Conservation (phyloP, 2,329 filamentous ascomycete genomes). For the Colletotrichum sp. region DNA sequence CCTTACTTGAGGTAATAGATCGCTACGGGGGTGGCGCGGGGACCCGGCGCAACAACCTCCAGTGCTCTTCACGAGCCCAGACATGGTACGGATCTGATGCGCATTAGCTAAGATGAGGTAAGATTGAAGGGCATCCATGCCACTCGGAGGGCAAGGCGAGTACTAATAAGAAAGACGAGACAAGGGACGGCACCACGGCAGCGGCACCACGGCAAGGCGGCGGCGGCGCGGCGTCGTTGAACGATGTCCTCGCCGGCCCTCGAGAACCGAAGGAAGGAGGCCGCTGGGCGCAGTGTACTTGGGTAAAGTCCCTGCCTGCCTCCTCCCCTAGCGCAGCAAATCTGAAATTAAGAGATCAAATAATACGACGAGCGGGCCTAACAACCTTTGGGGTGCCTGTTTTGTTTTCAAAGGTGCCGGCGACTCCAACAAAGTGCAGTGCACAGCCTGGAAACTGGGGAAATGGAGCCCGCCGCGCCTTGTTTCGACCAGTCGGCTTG, state of each 20-base stretch:
- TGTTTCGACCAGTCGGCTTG: neutral
- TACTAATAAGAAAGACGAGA: neutral
- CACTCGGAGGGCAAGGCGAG: too few relatives aligned
- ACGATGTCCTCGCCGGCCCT: neutral
- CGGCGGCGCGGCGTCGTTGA: neutral
- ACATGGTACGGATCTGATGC: neutral
- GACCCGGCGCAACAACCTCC: neutral
- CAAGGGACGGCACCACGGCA: neutral
- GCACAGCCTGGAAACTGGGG: constrained; percentile 21
- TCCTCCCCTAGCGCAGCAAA: neutral
- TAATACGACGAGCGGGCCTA: neutral
- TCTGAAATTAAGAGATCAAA: neutral
- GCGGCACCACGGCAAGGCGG: neutral
- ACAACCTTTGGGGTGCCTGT: neutral
- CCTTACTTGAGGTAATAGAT: neutral
- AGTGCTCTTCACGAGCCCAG: neutral
- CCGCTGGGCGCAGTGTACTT: neutral
- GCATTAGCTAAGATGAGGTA: neutral
- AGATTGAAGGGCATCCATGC: neutral
- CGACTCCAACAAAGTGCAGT: constrained; percentile 7
- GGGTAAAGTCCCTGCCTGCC: neutral
- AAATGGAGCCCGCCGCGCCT: neutral
- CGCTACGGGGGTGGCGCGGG: neutral
- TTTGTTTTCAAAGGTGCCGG: neutral
- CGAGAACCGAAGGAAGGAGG: neutral